Conservation (phyloP, 2,329 filamentous ascomycete species). For the Monilinia vaccinii-corymbosi region DNA sequence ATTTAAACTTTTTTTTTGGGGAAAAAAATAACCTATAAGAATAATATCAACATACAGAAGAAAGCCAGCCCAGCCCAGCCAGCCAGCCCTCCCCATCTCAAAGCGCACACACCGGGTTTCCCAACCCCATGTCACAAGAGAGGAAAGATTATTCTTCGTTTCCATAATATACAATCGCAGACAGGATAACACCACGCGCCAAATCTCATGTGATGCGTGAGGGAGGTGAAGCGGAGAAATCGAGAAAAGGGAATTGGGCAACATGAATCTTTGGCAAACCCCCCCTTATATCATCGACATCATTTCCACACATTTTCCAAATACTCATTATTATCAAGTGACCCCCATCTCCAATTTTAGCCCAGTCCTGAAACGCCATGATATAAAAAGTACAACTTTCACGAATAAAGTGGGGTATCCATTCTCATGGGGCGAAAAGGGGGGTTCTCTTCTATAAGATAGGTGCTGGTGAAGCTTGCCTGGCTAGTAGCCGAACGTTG, state of each 20-base stretch:
- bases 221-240: not conserved
- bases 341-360: not conserved
- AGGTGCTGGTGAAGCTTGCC: not conserved
- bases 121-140: too few relatives aligned
- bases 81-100: not conserved
- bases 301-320: not conserved
- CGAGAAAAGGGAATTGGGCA: too few relatives aligned
- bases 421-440: not conserved
- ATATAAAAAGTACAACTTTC: not conserved
- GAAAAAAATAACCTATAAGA: too few relatives aligned
- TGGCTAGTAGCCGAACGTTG: conserved; percentile 38
- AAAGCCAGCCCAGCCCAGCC: too few relatives aligned
- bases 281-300: not conserved
- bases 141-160: too few relatives aligned
- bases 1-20: too few relatives aligned
- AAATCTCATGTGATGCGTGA: not conserved
- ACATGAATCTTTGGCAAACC: too few relatives aligned
- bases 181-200: too few relatives aligned
- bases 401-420: not conserved
- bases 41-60: not conserved
- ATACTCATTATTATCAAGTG: not conserved
- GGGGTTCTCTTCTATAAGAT: not conserved
- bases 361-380: not conserved
- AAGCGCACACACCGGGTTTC: too few relatives aligned
- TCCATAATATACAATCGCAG: not conserved